Evolutionary conservation across 1,284 basidiomycete genomes (phyloP).

Genomic region (Athelia psychrophila): DNA sequence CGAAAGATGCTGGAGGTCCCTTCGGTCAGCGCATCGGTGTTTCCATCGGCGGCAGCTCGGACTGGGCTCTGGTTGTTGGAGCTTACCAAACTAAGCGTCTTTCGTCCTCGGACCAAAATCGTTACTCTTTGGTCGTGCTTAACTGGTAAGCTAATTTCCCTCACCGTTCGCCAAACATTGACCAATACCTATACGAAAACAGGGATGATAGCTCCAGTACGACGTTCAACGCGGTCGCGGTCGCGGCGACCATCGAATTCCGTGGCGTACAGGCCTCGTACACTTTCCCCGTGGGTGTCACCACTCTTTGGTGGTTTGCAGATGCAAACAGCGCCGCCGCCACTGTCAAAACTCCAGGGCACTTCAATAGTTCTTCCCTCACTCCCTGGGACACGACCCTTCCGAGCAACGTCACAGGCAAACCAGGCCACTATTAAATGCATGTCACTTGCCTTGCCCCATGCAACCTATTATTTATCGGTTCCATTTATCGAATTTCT

Average conservation of each 20-base stretch:
- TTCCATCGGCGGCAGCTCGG: constrained; percentile 31
- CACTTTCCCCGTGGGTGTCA: constrained; percentile 41
- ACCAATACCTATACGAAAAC: background rate
- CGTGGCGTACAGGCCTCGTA: constrained; percentile 36
- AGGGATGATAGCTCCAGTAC: constrained; percentile 33
- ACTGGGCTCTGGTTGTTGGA: constrained; percentile 36
- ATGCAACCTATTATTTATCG: too few relatives aligned
- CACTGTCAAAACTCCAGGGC: too few relatives aligned
- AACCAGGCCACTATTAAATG: too few relatives aligned
- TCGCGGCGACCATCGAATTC: constrained; percentile 42
- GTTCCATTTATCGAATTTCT: too few relatives aligned
- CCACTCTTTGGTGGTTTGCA: background rate
- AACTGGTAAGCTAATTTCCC: constrained; percentile 18
- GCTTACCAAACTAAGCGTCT: constrained; percentile 38
- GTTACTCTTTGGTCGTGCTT: constrained; percentile 37
- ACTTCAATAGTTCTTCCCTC: too few relatives aligned
- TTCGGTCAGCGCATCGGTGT: constrained; percentile 39
- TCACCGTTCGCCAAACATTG: background rate
- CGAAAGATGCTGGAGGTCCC: constrained; percentile 38
- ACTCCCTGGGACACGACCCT: too few relatives aligned
- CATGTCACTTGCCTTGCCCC: too few relatives aligned
- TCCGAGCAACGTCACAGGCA: too few relatives aligned
- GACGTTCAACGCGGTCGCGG: constrained; percentile 35
- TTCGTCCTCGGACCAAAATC: constrained; percentile 34
- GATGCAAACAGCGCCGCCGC: background rate